These are phyloP conservation scores for Apiospora aurea DNA, from an alignment of 2,329 filamentous ascomycete genomes.

Conservation along the genomic window DNA sequence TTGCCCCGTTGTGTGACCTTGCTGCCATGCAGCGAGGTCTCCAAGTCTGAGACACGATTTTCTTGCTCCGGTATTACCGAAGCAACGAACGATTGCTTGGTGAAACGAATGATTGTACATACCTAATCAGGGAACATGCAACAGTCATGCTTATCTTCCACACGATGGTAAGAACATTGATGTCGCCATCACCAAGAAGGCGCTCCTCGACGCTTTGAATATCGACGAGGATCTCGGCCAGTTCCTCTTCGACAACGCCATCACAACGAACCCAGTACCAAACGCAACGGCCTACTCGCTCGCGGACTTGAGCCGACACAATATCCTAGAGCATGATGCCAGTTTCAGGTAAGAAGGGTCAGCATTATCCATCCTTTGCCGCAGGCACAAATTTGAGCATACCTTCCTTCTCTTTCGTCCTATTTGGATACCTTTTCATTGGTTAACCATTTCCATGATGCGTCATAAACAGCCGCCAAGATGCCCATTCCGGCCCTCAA, in stretches of 20 bases:
- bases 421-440: not conserved
- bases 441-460: not conserved
- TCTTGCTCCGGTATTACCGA: not conserved
- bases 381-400: too few species aligned
- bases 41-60: not conserved
- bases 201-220: not conserved
- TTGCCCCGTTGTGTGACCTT: not conserved
- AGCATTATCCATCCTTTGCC: constrained; percentile 12
- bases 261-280: constrained; percentile 16
- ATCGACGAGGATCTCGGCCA: not conserved
- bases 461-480: constrained; percentile 48
- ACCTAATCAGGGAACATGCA: not conserved
- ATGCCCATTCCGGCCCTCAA: constrained; percentile 58
- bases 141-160: not conserved
- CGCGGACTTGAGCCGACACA: constrained; percentile 53
- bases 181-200: constrained; percentile 3
- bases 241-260: not conserved
- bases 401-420: too few species aligned
- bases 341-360: constrained; percentile 46
- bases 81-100: not conserved
- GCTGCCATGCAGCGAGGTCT: not conserved
- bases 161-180: constrained; percentile 20
- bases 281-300: constrained; percentile 27
- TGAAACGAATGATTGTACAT: not conserved
- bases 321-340: constrained; percentile 57